Evolutionary conservation across 805 yeast genomes (phyloP), one percentile per base, ranked within the genome.

Genomic region (Scheffersomyces lignosus): DNA sequence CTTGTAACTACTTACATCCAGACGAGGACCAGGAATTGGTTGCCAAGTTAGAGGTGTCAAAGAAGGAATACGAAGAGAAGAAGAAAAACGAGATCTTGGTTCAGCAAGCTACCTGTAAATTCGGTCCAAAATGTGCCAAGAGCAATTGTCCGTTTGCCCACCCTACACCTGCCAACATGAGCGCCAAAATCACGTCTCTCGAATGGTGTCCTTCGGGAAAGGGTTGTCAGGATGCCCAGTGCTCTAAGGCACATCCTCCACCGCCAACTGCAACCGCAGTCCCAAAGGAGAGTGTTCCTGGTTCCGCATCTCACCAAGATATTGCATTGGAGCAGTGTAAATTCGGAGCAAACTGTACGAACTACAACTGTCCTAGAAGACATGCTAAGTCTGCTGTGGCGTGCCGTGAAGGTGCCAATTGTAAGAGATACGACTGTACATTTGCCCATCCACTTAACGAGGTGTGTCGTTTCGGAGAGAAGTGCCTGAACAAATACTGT

Each of bases 61-160:
- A 76, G 53, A 70, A 71, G 44, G 79, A 73, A 48, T 74, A 57
- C 37, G 37, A 40, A 34, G 74, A 73, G 44, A 70, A 72, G 46
- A 70, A 62, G 47, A 54, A 51, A 28, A 40, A 47, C 28, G 60
- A 42, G 37, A 61, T 48, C 53, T 64, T 42, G 47, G 64, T 54
- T 31, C 58, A 52, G 31, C 61, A 52, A 48, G 75, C 77, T 2
- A 53, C 83, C 25, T 89, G 96, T 68, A 85, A 84, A 56, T 89
- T 78, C 60, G 93, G 91, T 33, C 69, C 73, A 16, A 60, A 78
- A 27, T 89, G 96, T 62, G 70, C 86, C 16, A 86, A 85, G 52
- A 87, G 80, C 43, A 64, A 78, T 44, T 89, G 96, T 67, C 87
- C 89, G 18, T 87, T 82, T 66, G 96, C 89, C 17, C 96, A 89